Base-by-base conservation (phyloP, 2,329 filamentous ascomycete genomes). In the Ramularia endophylla region DNA sequence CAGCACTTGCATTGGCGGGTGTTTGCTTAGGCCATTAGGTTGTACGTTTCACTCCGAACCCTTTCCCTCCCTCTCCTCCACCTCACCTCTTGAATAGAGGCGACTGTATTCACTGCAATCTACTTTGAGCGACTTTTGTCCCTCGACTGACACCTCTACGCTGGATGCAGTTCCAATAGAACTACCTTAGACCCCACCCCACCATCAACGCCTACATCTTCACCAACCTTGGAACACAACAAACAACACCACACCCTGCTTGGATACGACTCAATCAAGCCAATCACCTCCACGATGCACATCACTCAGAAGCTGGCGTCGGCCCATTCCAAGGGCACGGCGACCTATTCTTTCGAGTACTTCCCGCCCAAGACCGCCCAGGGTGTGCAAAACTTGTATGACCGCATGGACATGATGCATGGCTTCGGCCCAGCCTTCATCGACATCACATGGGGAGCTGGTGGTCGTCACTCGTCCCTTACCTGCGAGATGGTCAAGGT, bases 341-440 rank as follows among this genome's bases (percentile, higher is more conserved):
- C 89, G 43, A 92, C 88, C 62, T 95, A 95, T 74, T 98, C 92
- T 46, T 98, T 98, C 72, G 92, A 98, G 67, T 98, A 95, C 75
- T 98, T 98, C 69, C 92, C 92, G 38, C 92, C 92, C 28, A 98
- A 98, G 73, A 98, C 92, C 6, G 85, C 87, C 8, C 87, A 92
- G 70, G 92, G 92, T 75, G 90, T 98, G 9, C 92, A 98, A 71
- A 98, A 98, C 66, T 81, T 98, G 44, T 98, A 98, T 74, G 92
- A 98, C 58, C 87, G 92, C 56, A 97, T 98, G 86, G 92, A 98
- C 69, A 88, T 89, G 68, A 98, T 98, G 92, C 88, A 95, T 67
- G 80, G 83, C 59, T 79, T 94, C 50, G 92, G 88, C 2, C 92
- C 90, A 50, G 84, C 89, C 60, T 98, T 98, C 72, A 88, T 98